Conservation (phyloP, 2,329 filamentous ascomycete genomes). For the Alternaria ethzedia region DNA sequence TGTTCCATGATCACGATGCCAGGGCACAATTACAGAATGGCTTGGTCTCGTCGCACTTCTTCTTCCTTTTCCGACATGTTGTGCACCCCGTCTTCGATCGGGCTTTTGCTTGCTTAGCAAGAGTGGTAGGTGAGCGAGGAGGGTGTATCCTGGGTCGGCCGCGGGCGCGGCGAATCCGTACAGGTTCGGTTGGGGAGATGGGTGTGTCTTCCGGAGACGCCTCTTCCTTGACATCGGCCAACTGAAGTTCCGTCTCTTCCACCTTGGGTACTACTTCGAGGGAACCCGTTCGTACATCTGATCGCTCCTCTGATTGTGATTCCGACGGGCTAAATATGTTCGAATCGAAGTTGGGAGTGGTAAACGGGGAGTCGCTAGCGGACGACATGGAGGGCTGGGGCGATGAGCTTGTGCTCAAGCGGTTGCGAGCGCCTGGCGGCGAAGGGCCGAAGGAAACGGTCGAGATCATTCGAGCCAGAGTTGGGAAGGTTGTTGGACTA, state of each 20-base stretch:
- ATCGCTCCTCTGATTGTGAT: slow-evolving; percentile 35
- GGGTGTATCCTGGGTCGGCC: slow-evolving; percentile 85
- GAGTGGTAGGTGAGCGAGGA: slow-evolving; percentile 62
- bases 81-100: slow-evolving; percentile 65
- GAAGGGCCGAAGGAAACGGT: slow-evolving; percentile 44
- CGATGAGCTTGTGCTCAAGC: slow-evolving; percentile 50
- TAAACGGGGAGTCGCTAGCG: slow-evolving; percentile 48
- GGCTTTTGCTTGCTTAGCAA: slow-evolving; percentile 78
- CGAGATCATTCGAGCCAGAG: slow-evolving; percentile 44
- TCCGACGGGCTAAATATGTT: slow-evolving; percentile 30
- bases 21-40: slow-evolving; percentile 48
- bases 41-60: slow-evolving; percentile 63
- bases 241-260: slow-evolving; percentile 58
- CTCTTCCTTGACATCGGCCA: slow-evolving; percentile 48
- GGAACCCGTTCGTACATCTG: slow-evolving; percentile 30
- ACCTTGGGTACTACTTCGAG: slow-evolving; percentile 59
- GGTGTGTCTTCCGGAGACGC: slow-evolving; percentile 39
- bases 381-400: slow-evolving; percentile 51
- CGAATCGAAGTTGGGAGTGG: slow-evolving; percentile 44
- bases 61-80: slow-evolving; percentile 66
- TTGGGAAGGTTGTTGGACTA: slow-evolving; percentile 24
- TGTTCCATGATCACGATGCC: not conserved
- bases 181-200: slow-evolving; percentile 45
- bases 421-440: slow-evolving; percentile 39
- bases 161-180: slow-evolving; percentile 56